These are phyloP conservation scores for Penicillium turbatum DNA, from an alignment of 495 filamentous ascomycete genomes.

Conservation along the genomic window DNA sequence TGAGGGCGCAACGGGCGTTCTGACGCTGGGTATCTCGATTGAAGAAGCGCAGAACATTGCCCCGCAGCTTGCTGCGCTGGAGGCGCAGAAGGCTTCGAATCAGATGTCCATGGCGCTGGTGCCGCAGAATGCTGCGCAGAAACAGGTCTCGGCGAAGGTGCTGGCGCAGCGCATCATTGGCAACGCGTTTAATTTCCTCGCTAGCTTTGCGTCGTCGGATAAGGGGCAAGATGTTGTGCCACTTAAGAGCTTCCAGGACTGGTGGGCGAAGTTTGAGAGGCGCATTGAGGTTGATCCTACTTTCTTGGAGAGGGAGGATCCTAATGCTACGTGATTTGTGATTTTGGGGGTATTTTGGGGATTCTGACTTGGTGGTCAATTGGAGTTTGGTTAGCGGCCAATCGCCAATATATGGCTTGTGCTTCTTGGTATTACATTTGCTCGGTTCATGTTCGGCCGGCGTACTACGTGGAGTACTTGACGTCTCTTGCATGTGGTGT, in stretches of 20 bases:
- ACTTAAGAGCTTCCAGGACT: constrained; percentile 85
- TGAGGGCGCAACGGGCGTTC: constrained; percentile 36
- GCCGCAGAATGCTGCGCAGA: constrained; percentile 19
- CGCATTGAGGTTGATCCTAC: constrained; percentile 78
- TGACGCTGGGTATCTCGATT: constrained; percentile 77
- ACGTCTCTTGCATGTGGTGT: constrained; percentile 5
- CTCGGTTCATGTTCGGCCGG: not conserved
- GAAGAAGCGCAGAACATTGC: constrained; percentile 71
- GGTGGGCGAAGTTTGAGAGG: constrained; percentile 96
- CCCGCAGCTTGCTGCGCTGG: constrained; percentile 57
- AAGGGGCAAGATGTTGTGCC: constrained; percentile 79
- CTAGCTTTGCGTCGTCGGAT: constrained; percentile 68
- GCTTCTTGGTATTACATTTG: not conserved
- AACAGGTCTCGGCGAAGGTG: constrained; percentile 57
- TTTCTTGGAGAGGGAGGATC: constrained; percentile 80
- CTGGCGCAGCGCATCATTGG: constrained; percentile 90
- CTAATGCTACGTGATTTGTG: constrained; percentile 23
- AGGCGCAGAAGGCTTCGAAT: constrained; percentile 30
- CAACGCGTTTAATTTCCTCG: constrained; percentile 96
- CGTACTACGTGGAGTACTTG: not conserved
- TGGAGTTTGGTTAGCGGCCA: too few species aligned
- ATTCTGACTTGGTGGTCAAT: too few species aligned
- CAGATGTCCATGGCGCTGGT: constrained; percentile 26
- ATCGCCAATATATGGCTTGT: not conserved
- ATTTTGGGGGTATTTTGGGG: constrained; percentile 2